A percentile compares a stretch with the other conserved stretches of the same genome.
These are phyloP conservation scores for Ophiostoma ulmi DNA, from an alignment of 2,329 filamentous ascomycete genomes.

Conservation along the genomic window DNA sequence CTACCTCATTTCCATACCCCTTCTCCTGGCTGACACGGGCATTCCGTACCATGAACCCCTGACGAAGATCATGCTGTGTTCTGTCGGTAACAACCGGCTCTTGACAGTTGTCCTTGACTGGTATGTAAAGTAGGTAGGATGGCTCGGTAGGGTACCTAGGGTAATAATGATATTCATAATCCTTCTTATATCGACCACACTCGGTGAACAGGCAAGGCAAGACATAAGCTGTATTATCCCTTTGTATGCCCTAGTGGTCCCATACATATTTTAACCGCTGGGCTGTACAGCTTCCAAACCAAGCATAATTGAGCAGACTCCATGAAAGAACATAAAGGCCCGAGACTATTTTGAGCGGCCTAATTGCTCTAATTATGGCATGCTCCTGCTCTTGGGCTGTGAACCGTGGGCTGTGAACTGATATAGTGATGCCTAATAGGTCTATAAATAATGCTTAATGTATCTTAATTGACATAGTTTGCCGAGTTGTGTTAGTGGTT, in stretches of 20 bases:
- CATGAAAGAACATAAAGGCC: background rate
- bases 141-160: background rate
- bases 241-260: background rate
- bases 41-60: conserved; percentile 6
- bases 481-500: background rate
- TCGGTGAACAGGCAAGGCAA: conserved; percentile 3
- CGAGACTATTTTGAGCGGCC: background rate
- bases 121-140: background rate
- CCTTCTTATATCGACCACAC: background rate
- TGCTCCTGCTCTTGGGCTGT: background rate
- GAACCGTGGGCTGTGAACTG: no score
- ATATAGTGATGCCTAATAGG: no score
- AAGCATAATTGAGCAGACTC: background rate
- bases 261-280: background rate
- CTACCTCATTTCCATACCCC: background rate
- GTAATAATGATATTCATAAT: background rate
- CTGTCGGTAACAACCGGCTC: conserved; percentile 3
- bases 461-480: background rate
- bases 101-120: background rate
- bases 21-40: background rate
- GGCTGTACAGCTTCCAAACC: background rate
- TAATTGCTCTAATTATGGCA: background rate
- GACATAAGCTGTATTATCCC: background rate
- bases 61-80: background rate
- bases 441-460: no score